These are phyloP conservation scores for Fusarium praegraminearum DNA, from an alignment of 2,329 filamentous ascomycete genomes.

Conservation along the genomic window DNA sequence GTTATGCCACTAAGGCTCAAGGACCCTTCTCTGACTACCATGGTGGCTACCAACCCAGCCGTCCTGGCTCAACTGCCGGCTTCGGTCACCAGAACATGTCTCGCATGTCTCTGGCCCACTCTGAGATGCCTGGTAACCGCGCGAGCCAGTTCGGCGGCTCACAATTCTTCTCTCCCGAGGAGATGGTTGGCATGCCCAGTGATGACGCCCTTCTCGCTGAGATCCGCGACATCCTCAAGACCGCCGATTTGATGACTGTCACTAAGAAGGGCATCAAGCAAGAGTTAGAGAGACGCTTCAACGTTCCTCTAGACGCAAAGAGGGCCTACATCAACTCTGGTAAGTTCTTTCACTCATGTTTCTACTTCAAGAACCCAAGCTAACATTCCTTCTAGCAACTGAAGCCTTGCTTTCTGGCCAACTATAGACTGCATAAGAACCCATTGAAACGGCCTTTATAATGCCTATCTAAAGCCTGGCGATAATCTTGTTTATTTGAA, in stretches of 20 bases:
- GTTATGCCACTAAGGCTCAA: constrained; percentile 88
- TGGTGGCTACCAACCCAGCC: constrained; percentile 69
- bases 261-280: constrained; percentile 98
- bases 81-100: constrained; percentile 63
- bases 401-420: constrained; percentile 84
- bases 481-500: constrained; percentile 27
- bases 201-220: constrained; percentile 93
- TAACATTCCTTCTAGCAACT: constrained; percentile 66
- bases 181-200: constrained; percentile 80
- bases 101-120: constrained; percentile 83
- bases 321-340: constrained; percentile 94
- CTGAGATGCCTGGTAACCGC: constrained; percentile 71
- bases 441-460: constrained; percentile 30
- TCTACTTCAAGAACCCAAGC: constrained; percentile 1
- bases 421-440: constrained; percentile 61
- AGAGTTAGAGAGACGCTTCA: constrained; percentile 92
- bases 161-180: constrained; percentile 71
- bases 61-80: constrained; percentile 67
- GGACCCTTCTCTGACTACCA: constrained; percentile 77
- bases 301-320: constrained; percentile 85
- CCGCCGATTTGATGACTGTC: constrained; percentile 94
- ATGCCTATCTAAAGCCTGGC: constrained; percentile 34
- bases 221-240: constrained; percentile 92
- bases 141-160: constrained; percentile 72
- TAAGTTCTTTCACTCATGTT: constrained; percentile 57